These are phyloP conservation scores for Colletotrichum theobromicola DNA, from an alignment of 2,329 filamentous ascomycete species.

Conservation along the genomic window DNA sequence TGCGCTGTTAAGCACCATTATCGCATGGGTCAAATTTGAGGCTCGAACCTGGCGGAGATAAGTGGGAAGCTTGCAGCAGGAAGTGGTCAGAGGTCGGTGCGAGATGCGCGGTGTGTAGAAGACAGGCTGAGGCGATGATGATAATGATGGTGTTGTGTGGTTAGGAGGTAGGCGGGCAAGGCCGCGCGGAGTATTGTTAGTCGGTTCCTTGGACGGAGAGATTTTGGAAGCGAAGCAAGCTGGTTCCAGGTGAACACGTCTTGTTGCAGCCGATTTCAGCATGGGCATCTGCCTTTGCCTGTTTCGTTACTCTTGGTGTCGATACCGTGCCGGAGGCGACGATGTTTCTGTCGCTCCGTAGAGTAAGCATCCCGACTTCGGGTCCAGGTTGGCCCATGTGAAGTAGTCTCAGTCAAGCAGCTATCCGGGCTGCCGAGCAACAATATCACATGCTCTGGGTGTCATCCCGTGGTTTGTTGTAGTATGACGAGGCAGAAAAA, in stretches of 20 bases:
- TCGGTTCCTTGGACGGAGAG: background rate
- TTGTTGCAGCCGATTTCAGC: background rate
- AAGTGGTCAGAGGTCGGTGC: background rate
- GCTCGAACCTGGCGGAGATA: background rate
- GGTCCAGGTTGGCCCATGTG: background rate
- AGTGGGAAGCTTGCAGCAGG: background rate
- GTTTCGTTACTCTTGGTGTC: background rate
- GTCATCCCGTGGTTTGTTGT: background rate
- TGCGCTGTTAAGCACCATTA: background rate
- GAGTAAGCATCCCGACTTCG: background rate
- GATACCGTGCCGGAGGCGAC: background rate
- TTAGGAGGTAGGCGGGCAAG: background rate
- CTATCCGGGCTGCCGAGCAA: background rate
- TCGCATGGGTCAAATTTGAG: background rate
- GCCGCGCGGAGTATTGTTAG: background rate
- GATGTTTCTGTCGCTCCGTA: background rate
- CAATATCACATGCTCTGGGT: slow-evolving; percentile 5
- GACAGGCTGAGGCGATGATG: background rate
- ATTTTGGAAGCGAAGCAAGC: background rate
- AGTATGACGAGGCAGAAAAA: background rate
- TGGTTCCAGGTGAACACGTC: background rate
- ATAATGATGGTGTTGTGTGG: background rate
- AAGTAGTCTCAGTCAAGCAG: background rate
- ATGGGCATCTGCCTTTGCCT: background rate
- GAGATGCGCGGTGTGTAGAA: background rate